These are phyloP conservation scores for Wickerhamiella galacta DNA, from an alignment of 805 yeast genomes.

Conservation along the genomic window DNA sequence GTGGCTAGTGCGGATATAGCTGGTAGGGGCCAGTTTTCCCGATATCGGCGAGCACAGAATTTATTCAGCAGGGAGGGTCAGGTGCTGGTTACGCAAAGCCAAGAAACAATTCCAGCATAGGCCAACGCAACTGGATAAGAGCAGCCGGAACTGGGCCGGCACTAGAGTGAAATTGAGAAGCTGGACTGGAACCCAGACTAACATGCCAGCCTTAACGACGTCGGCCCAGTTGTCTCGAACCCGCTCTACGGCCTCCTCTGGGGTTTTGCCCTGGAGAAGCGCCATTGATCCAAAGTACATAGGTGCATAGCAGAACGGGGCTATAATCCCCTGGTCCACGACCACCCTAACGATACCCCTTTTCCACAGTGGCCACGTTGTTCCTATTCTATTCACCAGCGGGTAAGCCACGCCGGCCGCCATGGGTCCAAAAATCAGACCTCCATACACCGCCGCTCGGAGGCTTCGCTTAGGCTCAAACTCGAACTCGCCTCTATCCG, in stretches of 20 bases:
- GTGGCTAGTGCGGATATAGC: no score
- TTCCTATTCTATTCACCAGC: conserved; percentile 29
- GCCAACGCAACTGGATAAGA: conserved; percentile 53
- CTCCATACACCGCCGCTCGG: conserved; percentile 56
- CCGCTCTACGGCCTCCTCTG: conserved; percentile 24
- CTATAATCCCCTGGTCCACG: conserved; percentile 58
- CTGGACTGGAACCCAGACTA: conserved; percentile 80
- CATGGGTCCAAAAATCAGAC: conserved; percentile 56
- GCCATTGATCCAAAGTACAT: conserved; percentile 55
- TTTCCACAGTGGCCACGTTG: conserved; percentile 17
- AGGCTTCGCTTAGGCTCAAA: conserved; percentile 28
- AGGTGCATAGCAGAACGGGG: conserved; percentile 57
- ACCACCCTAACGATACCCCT: conserved; percentile 34
- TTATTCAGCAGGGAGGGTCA: no score
- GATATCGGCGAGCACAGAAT: no score
- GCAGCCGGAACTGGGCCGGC: conserved; percentile 51
- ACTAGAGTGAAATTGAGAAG: conserved; percentile 50
- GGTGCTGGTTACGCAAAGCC: conserved; percentile 49
- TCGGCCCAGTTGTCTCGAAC: conserved; percentile 29
- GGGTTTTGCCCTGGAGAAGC: conserved; percentile 38
- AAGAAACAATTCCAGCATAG: conserved; percentile 75
- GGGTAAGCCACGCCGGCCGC: conserved; percentile 52
- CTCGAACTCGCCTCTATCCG: conserved; percentile 28
- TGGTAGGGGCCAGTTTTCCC: no score
- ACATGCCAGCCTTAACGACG: conserved; percentile 62